Conservation (phyloP, 148 eudicot genomes). For the Mesembryanthemum crystallinum region DNA sequence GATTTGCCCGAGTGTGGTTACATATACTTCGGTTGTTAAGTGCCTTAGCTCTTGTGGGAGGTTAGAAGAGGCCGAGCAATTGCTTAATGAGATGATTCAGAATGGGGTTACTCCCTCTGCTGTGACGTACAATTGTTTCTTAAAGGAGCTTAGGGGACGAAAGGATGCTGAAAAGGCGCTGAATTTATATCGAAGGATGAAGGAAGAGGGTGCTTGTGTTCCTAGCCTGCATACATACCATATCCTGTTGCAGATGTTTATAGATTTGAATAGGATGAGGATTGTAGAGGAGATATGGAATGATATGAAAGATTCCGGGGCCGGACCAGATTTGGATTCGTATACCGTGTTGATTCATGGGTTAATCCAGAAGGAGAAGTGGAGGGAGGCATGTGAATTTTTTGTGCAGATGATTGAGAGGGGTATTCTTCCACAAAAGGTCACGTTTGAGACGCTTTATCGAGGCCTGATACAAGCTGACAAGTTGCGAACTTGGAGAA, state of each 20-base stretch:
- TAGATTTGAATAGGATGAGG: slow-evolving; percentile 54
- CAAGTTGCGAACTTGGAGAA: slow-evolving; percentile 88
- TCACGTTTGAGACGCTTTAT: slow-evolving; percentile 86
- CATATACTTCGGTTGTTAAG: slow-evolving; percentile 88
- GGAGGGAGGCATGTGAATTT: slow-evolving; percentile 75
- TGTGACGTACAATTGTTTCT: slow-evolving; percentile 85
- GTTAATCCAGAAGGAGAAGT: slow-evolving; percentile 68
- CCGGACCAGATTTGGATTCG: slow-evolving; percentile 86
- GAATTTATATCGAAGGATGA: slow-evolving; percentile 75
- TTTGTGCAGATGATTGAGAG: slow-evolving; percentile 94
- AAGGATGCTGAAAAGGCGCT: slow-evolving; percentile 71
- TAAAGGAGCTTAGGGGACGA: slow-evolving; percentile 84
- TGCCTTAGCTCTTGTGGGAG: slow-evolving; percentile 93
- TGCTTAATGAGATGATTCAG: slow-evolving; percentile 67
- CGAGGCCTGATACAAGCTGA: slow-evolving; percentile 81
- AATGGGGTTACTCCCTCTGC: slow-evolving; percentile 73
- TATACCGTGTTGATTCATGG: slow-evolving; percentile 81
- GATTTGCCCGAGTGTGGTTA: slow-evolving; percentile 66
- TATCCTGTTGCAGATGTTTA: slow-evolving; percentile 69
- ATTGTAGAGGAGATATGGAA: slow-evolving; percentile 73
- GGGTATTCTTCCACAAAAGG: slow-evolving; percentile 84
- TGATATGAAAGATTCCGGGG: slow-evolving; percentile 61
- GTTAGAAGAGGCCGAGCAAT: slow-evolving; percentile 60
- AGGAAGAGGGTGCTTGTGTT: slow-evolving; percentile 48
- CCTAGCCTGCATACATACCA: slow-evolving; percentile 62